Evolutionary conservation across 257 asterid genomes (phyloP).

Genomic region (Fraxinus quadrangulata): DNA sequence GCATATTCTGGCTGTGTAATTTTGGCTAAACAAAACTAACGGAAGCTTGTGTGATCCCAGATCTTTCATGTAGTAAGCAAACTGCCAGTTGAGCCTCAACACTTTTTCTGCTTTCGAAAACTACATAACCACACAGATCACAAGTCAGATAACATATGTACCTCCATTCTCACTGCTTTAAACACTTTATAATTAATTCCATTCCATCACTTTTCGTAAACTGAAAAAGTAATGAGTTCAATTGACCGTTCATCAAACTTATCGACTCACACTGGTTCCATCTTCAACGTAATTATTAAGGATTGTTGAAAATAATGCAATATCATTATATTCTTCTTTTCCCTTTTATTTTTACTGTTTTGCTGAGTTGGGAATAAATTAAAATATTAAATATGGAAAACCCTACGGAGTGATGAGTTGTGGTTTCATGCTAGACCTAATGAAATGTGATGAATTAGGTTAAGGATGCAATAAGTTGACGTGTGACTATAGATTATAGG

Average conservation of each 20-base stretch:
- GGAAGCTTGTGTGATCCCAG: conserved; percentile 39
- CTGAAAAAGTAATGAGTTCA: not conserved
- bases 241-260: too few relatives aligned
- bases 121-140: not conserved
- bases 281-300: too few relatives aligned
- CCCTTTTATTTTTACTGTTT: too few relatives aligned
- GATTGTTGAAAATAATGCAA: too few relatives aligned
- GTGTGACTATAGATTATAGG: not conserved
- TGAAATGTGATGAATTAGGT: not conserved
- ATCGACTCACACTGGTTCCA: too few relatives aligned
- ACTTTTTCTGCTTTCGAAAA: conserved; percentile 10
- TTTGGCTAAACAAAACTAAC: conserved; percentile 58
- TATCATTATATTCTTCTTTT: too few relatives aligned
- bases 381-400: not conserved
- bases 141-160: not conserved
- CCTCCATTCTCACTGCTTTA: not conserved
- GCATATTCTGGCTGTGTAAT: conserved; percentile 15
- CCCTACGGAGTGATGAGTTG: not conserved
- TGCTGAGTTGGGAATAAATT: too few relatives aligned
- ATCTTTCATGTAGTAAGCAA: conserved; percentile 29
- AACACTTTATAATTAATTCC: not conserved
- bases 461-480: conserved; percentile 4
- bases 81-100: conserved; percentile 29
- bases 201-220: not conserved
- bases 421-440: not conserved